Conservation (phyloP, 2,329 filamentous ascomycete genomes). For the Venturia asperata region DNA sequence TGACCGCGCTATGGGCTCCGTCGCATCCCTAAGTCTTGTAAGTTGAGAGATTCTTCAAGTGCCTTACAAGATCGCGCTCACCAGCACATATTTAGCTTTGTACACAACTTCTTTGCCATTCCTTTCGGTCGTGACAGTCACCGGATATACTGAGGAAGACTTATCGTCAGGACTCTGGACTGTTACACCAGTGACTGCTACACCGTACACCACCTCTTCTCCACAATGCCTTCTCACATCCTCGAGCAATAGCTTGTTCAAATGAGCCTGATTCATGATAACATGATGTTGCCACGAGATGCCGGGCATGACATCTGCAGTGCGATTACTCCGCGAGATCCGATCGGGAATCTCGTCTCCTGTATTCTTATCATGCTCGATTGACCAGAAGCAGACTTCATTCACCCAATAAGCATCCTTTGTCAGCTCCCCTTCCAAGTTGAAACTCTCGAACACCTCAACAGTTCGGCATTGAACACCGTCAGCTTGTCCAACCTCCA, state of each 20-base stretch:
- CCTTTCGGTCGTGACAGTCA: slow-evolving; percentile 30
- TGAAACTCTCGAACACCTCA: slow-evolving; percentile 68
- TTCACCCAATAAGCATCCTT: slow-evolving; percentile 60
- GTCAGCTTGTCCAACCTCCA: slow-evolving; percentile 56
- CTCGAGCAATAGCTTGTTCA: slow-evolving; percentile 54
- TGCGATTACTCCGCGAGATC: slow-evolving; percentile 43
- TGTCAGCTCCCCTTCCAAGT: slow-evolving; percentile 55
- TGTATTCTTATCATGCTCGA: slow-evolving; percentile 21
- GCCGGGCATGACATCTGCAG: slow-evolving; percentile 52
- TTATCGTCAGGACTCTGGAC: slow-evolving; percentile 37
- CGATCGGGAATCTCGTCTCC: slow-evolving; percentile 24
- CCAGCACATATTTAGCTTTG: slow-evolving; percentile 35
- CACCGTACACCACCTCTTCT: slow-evolving; percentile 49
- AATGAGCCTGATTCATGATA: slow-evolving; percentile 63
- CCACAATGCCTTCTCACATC: slow-evolving; percentile 41
- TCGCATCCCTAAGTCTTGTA: slow-evolving; percentile 46
- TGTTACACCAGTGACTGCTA: slow-evolving; percentile 43
- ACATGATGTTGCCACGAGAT: slow-evolving; percentile 59
- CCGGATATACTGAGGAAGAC: slow-evolving; percentile 27
- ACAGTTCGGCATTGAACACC: slow-evolving; percentile 59
- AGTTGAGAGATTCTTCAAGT: background rate
- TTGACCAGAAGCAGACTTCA: slow-evolving; percentile 49
- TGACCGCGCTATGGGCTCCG: slow-evolving; percentile 60
- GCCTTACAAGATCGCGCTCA: slow-evolving; percentile 20
- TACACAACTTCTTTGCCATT: slow-evolving; percentile 28